Conservation (phyloP, 768 basidiomycete genomes). For the Pisolithus marmoratus region DNA sequence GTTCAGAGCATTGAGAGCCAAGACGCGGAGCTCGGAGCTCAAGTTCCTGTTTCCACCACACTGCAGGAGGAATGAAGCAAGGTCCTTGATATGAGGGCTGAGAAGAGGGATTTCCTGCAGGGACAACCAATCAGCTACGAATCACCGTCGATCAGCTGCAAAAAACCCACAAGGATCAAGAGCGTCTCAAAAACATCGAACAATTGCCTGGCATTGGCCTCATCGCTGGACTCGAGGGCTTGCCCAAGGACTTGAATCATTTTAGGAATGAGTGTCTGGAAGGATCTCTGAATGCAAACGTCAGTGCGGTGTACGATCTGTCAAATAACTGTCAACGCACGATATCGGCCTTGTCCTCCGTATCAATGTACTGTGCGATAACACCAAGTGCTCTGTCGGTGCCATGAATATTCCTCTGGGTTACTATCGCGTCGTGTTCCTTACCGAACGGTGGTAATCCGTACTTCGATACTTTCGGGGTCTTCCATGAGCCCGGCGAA, state of each 20-base stretch:
- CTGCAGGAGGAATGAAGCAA: slow-evolving; percentile 82
- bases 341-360: slow-evolving; percentile 81
- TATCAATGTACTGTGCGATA: slow-evolving; percentile 87
- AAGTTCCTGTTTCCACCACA: slow-evolving; percentile 75
- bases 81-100: slow-evolving; percentile 78
- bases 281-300: slow-evolving; percentile 54
- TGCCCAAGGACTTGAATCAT: slow-evolving; percentile 90
- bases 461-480: slow-evolving; percentile 82
- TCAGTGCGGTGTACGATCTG: slow-evolving; percentile 1
- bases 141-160: not conserved
- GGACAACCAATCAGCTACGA: slow-evolving; percentile 2
- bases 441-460: slow-evolving; percentile 83
- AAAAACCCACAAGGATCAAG: slow-evolving; percentile 69
- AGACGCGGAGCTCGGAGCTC: slow-evolving; percentile 77
- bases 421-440: slow-evolving; percentile 6
- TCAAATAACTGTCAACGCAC: slow-evolving; percentile 39
- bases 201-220: slow-evolving; percentile 76
- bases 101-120: slow-evolving; percentile 88
- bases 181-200: slow-evolving; percentile 97
- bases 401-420: slow-evolving; percentile 4
- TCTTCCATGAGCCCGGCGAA: slow-evolving; percentile 71
- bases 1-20: slow-evolving; percentile 88
- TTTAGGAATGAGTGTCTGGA: slow-evolving; percentile 79
- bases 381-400: slow-evolving; percentile 72
- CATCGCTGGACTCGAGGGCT: slow-evolving; percentile 72